phyloP scores from a whole-genome alignment of 805 yeast species.

The Hanseniaspora meyeri region DNA sequence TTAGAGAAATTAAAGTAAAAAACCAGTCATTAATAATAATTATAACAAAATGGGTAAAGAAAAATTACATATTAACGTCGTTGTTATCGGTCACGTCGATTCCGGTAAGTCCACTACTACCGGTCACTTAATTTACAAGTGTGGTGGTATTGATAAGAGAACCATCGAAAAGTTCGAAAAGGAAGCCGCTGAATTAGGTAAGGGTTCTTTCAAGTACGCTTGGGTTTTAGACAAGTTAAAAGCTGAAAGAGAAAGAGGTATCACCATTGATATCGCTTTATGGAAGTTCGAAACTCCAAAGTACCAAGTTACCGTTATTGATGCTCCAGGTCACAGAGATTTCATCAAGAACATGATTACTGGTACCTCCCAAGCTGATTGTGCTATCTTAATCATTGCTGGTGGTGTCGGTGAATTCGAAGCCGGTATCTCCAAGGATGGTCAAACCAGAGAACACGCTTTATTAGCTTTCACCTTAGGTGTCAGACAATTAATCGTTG shows the following conservation, averaged over 20 bases:
- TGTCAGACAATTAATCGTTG: slow-evolving; percentile 76
- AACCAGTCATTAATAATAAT: slow-evolving; percentile 16
- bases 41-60: slow-evolving; percentile 63
- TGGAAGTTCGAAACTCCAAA: slow-evolving; percentile 89
- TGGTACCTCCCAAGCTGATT: slow-evolving; percentile 89
- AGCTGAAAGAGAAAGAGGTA: slow-evolving; percentile 96
- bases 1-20: not conserved
- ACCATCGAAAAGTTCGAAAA: slow-evolving; percentile 96
- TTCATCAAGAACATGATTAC: slow-evolving; percentile 93
- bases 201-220: slow-evolving; percentile 96
- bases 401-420: slow-evolving; percentile 92
- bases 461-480: slow-evolving; percentile 81
- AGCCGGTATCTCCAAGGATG: slow-evolving; percentile 90
- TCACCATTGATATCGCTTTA: slow-evolving; percentile 86
- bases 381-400: slow-evolving; percentile 82
- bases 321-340: slow-evolving; percentile 95
- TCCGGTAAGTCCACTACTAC: slow-evolving; percentile 98
- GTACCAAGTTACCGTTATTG: slow-evolving; percentile 81
- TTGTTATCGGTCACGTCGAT: slow-evolving; percentile 99
- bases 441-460: slow-evolving; percentile 94
- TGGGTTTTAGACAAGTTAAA: slow-evolving; percentile 92
- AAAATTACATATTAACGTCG: slow-evolving; percentile 98
- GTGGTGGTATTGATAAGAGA: slow-evolving; percentile 99
- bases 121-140: slow-evolving; percentile 98
- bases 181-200: slow-evolving; percentile 95